Percentiles rank a stretch among this genome's conserved stretches.
Evolutionary conservation across 129 eudicot species (phyloP).

Genomic region (Helianthus tuberosus): DNA sequence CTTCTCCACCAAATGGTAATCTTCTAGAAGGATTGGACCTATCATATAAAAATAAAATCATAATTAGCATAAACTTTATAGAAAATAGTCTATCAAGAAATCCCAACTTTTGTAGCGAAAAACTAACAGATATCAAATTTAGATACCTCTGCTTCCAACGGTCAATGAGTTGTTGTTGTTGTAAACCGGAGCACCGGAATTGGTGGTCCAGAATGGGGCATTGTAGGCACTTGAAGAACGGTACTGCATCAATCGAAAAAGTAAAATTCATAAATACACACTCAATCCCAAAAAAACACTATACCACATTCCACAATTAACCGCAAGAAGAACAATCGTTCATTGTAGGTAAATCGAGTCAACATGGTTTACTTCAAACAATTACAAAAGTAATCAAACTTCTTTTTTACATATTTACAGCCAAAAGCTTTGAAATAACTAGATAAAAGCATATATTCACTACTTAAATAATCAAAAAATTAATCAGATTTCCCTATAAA

Average conservation of each 20-base stretch:
- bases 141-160: conserved; percentile 69
- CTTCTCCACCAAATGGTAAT: conserved; percentile 90
- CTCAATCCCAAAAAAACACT: background rate
- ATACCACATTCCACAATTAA: background rate
- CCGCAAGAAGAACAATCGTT: background rate
- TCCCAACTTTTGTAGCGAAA: background rate
- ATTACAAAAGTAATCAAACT: no score
- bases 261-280: conserved; percentile 11
- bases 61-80: background rate
- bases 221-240: conserved; percentile 80
- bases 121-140: conserved; percentile 7
- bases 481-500: background rate
- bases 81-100: conserved; percentile 2
- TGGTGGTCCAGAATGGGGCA: conserved; percentile 67
- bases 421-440: background rate
- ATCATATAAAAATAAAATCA: background rate
- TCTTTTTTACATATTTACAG: no score
- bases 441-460: background rate
- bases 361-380: conserved; percentile 11
- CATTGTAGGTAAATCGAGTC: background rate
- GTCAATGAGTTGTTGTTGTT: conserved; percentile 72
- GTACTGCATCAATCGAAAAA: conserved; percentile 47
- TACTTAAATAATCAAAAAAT: background rate
- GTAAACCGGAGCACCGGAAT: conserved; percentile 80
- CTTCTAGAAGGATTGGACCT: conserved; percentile 95